These are phyloP conservation scores for Microbotryomycetes sp. DNA, from an alignment of 1,284 basidiomycete species.

Conservation along the genomic window DNA sequence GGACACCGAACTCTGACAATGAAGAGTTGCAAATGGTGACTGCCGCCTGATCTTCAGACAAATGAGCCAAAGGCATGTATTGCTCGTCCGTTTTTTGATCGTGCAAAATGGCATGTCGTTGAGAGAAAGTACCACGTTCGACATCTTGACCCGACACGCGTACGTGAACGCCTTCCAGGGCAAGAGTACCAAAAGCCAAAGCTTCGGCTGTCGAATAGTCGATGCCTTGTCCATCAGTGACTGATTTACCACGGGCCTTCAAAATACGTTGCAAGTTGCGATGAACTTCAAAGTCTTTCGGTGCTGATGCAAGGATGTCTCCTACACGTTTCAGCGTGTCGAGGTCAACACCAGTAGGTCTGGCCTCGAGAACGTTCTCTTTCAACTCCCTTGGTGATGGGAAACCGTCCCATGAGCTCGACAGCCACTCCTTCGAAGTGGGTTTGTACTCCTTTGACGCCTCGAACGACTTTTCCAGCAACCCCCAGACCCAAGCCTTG, in stretches of 20 bases:
- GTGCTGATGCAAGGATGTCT: conserved; percentile 75
- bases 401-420: conserved; percentile 97
- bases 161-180: conserved; percentile 87
- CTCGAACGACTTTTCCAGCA: conserved; percentile 84
- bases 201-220: conserved; percentile 99
- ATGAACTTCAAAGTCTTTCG: conserved; percentile 79
- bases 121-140: conserved; percentile 99
- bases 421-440: conserved; percentile 92
- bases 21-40: conserved; percentile 98
- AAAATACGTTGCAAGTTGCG: conserved; percentile 93
- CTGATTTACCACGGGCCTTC: conserved; percentile 73
- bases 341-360: conserved; percentile 72
- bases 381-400: conserved; percentile 93
- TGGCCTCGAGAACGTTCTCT: conserved; percentile 82
- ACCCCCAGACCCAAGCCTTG: conserved; percentile 98
- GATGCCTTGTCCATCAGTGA: conserved; percentile 84
- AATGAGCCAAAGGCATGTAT: conserved; percentile 82
- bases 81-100: conserved; percentile 90
- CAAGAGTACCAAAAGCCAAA: conserved; percentile 88
- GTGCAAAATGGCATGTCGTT: conserved; percentile 93
- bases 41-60: conserved; percentile 76
- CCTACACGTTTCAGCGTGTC: conserved; percentile 80
- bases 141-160: conserved; percentile 98
- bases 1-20: conserved; percentile 87
- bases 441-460: conserved; percentile 92